Base-by-base conservation (phyloP, 2,329 filamentous ascomycete genomes). In the Magnaporthiopsis poae region DNA sequence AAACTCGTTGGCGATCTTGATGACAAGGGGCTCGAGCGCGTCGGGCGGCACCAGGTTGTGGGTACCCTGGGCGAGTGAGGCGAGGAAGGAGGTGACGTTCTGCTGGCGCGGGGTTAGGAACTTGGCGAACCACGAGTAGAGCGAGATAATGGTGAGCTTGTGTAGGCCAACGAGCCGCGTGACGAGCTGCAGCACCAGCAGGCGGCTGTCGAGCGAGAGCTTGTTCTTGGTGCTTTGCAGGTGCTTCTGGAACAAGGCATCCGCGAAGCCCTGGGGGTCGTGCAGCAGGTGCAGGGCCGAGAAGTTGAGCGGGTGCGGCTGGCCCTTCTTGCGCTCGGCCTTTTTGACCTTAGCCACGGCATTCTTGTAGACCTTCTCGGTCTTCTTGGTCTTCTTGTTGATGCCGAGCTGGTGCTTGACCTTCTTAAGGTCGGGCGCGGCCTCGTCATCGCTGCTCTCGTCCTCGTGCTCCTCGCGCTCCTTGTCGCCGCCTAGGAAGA, bases 1-100 rank as follows among this genome's bases (percentile, higher is more conserved):
- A 74, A 99, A 99, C 76, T 99, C 95, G 74, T 98, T 97, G 39
- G 95, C 94, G 72, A 99, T 98, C 80, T 97, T 98, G 75, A 92
- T 89, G 2, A 99, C 82, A 5, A 98, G 80, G 0, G 95, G 94
- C 75, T 98, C 93, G 13, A 99, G 82, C 0, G 88, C 90, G 80
- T 99, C 95, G 0, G 94, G 94, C 0, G 95, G 95, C 0, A 99
- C 93, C 56, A 96, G 84, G 69, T 88, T 90, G 75, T 99, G 95
- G 9, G 92, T 92, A 3, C 91, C 90, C 79, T 98, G 95, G 0
- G 95, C 95, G 66, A 98, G 83, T 13, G 89, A 96, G 15, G 95
- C 95, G 67, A 99, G 81, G 78, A 98, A 96, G 0, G 92, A 92
- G 0, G 95, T 98, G 70, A 98, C 95, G 1, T 88, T 92, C 36